Percentiles rank a stretch among this genome's conserved stretches.
phyloP scores from a whole-genome alignment of 2,329 filamentous ascomycete genomes.

The Septoria petroselini region DNA sequence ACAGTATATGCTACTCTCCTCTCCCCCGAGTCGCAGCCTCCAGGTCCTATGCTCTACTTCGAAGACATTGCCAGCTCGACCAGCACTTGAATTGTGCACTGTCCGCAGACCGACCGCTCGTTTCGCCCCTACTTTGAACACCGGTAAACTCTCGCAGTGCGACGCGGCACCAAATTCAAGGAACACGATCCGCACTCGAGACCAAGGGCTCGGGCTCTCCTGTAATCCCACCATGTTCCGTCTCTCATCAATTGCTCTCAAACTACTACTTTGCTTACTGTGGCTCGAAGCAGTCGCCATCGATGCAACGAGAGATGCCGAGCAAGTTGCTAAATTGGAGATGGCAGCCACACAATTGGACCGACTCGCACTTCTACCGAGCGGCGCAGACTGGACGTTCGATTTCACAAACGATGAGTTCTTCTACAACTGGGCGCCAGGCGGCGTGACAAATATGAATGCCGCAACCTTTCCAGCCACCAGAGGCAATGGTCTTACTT shows the following conservation, averaged over 20 bases:
- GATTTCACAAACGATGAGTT: slow-evolving; percentile 46
- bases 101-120: slow-evolving; percentile 11
- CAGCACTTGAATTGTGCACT: not conserved
- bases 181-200: slow-evolving; percentile 12
- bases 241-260: slow-evolving; percentile 16
- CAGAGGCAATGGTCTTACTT: slow-evolving; percentile 48
- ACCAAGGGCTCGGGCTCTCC: slow-evolving; percentile 11
- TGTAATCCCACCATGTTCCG: slow-evolving; percentile 23
- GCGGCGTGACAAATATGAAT: slow-evolving; percentile 53
- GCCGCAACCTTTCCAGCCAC: slow-evolving; percentile 52
- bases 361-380: slow-evolving; percentile 42
- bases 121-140: not conserved
- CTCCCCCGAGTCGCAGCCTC: slow-evolving; percentile 12
- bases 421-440: slow-evolving; percentile 45
- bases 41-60: not conserved
- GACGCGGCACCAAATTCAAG: slow-evolving; percentile 9
- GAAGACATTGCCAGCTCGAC: not conserved
- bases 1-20: slow-evolving; percentile 25
- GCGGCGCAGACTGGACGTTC: slow-evolving; percentile 48
- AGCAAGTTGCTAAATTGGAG: slow-evolving; percentile 41
- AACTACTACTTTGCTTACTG: slow-evolving; percentile 28
- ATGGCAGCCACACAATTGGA: slow-evolving; percentile 48
- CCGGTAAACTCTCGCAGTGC: slow-evolving; percentile 5
- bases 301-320: slow-evolving; percentile 43
- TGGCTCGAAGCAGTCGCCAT: slow-evolving; percentile 33